Evolutionary conservation across 1,284 basidiomycete species (phyloP), one percentile per base, ranked within the genome.

Genomic region (Limonomyces culmigenus): DNA sequence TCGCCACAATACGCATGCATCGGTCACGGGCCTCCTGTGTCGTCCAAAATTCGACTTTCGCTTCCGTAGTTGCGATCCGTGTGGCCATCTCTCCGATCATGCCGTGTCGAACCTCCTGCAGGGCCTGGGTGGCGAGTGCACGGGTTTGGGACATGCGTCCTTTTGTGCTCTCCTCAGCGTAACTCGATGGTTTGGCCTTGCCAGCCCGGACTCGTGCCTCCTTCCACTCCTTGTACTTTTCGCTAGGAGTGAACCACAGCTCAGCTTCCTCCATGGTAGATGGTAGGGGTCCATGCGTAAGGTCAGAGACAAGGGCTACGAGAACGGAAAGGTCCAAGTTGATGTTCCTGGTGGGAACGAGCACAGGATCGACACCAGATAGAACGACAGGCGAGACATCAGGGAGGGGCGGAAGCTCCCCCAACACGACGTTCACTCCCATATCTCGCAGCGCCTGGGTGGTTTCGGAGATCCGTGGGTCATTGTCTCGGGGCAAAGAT

Each of bases 271-370:
- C 66, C 1, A 61, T 46, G 1, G 63, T 62, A 0, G 38, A 32
- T 0, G 85, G 84, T 0, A 87, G 57, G 0, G 68, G 60, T 1
- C 78, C 62, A 50, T 89, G 85, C 0, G 83, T 74, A 29, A 86
- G 67, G 45, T 89, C 85, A 3, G 81, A 85, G 21, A 84, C 70
- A 18, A 91, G 64, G 1, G 84, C 85, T 42, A 89, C 79, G 35
- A 89, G 66, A 0, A 78, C 63, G 0, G 84, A 87, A 6, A 88
- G 63, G 50, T 89, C 86, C 29, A 88, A 62, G 45, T 86, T 87
- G 51, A 89, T 60, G 32, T 60, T 58, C 3, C 49, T 43, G 0
- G 74, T 76, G 0, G 81, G 76, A 14, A 53, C 36, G 8, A 65
- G 41, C 15, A n/a, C n/a, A n/a, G n/a, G n/a, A n/a, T n/a, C n/a